Percentiles rank a stretch among this genome's conserved stretches.
Conservation (phyloP, 345 rosid species). For the Salix purpurea region DNA sequence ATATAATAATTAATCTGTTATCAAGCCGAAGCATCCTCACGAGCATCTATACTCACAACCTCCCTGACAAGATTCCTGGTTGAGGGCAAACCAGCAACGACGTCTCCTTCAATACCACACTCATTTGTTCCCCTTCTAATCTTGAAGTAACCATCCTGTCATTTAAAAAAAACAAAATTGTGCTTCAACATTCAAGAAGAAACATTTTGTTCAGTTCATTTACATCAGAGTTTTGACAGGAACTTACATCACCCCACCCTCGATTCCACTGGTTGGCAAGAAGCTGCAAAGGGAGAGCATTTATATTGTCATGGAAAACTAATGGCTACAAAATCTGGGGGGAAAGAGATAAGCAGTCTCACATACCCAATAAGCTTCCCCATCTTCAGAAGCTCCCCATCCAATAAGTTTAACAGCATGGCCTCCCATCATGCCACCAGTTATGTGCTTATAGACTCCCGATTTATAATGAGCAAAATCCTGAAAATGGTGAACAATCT, state of each 20-base stretch:
- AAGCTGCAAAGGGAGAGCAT: conserved; percentile 47
- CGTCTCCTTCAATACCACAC: conserved; percentile 81
- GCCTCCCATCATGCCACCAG: conserved; percentile 74
- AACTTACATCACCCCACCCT: conserved; percentile 89
- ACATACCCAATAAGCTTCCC: conserved; percentile 90
- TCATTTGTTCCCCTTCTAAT: conserved; percentile 85
- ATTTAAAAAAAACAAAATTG: neutral
- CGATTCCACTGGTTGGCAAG: conserved; percentile 92
- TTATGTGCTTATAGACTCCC: conserved; percentile 87
- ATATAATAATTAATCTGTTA: neutral
- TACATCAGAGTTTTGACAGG: neutral
- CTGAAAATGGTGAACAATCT: conserved; percentile 30
- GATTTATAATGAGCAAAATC: conserved; percentile 93
- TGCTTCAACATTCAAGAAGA: neutral
- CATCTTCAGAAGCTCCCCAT: conserved; percentile 86
- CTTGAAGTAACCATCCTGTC: conserved; percentile 90
- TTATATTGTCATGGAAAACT: neutral
- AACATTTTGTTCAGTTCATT: neutral
- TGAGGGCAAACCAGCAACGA: conserved; percentile 78
- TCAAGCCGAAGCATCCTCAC: conserved; percentile 42
- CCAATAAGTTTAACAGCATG: conserved; percentile 96
- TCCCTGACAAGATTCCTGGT: conserved; percentile 65
- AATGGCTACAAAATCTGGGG: neutral
- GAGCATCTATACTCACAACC: conserved; percentile 28
- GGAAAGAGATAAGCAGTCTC: neutral